Evolutionary conservation across 352 stramenopile genomes (phyloP).

Genomic region (Phytophthora chlamydospora): DNA sequence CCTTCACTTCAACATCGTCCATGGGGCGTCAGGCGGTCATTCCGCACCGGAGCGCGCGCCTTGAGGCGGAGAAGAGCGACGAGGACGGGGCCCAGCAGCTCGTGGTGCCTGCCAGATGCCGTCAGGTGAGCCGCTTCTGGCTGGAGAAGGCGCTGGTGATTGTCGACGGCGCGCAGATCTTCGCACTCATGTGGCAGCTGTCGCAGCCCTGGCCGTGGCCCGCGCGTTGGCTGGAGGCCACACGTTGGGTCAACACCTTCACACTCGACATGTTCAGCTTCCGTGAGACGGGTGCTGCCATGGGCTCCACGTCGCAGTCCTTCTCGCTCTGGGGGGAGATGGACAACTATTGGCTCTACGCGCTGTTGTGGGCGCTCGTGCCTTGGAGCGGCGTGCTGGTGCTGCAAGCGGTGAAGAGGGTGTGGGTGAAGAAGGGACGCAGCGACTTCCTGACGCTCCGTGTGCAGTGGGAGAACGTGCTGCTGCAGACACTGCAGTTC

Average conservation of each 20-base stretch:
- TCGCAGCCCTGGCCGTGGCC: slow-evolving; percentile 83
- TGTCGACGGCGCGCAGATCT: slow-evolving; percentile 61
- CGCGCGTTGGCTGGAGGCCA: slow-evolving; percentile 53
- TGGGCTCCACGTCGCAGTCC: slow-evolving; percentile 57
- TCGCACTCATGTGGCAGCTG: slow-evolving; percentile 76
- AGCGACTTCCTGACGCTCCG: slow-evolving; percentile 36
- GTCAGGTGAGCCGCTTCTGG: slow-evolving; percentile 60
- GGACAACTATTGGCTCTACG: slow-evolving; percentile 67
- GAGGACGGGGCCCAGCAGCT: slow-evolving; percentile 6
- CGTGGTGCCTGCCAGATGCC: slow-evolving; percentile 12
- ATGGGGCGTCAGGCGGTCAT: slow-evolving; percentile 32
- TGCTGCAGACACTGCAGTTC: slow-evolving; percentile 54
- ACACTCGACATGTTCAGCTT: slow-evolving; percentile 67
- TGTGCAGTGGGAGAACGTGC: slow-evolving; percentile 47
- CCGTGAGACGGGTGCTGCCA: slow-evolving; percentile 49
- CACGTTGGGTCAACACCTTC: slow-evolving; percentile 59
- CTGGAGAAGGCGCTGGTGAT: slow-evolving; percentile 59
- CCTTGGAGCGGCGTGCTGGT: slow-evolving; percentile 23
- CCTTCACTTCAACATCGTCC: slow-evolving; percentile 24
- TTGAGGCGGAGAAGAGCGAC: not conserved
- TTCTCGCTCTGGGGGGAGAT: slow-evolving; percentile 72
- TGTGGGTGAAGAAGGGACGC: slow-evolving; percentile 26
- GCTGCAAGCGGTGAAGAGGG: slow-evolving; percentile 4
- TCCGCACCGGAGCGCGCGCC: slow-evolving; percentile 20
- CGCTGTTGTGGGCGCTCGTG: slow-evolving; percentile 42